Percentiles rank a stretch among this genome's conserved stretches.
These are phyloP conservation scores for Schizophyllum amplum DNA, from an alignment of 1,284 basidiomycete species.

Conservation along the genomic window DNA sequence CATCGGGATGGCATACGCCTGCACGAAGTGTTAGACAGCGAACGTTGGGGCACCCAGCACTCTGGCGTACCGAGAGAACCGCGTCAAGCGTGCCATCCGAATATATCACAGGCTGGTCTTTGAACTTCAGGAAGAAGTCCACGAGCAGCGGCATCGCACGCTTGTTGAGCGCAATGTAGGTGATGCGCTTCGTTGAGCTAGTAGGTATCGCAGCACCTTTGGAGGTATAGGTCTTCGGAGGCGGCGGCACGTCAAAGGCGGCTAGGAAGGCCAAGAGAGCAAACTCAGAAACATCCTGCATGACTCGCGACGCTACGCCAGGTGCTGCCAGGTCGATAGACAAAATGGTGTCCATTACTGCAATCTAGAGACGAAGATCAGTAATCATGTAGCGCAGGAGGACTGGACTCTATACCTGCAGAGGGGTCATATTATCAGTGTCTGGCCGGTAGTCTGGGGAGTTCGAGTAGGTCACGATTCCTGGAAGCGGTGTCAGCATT, in stretches of 20 bases:
- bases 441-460: conserved; percentile 87
- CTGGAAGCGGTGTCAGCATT: conserved; percentile 25
- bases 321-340: conserved; percentile 56
- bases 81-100: conserved; percentile 77
- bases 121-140: conserved; percentile 62
- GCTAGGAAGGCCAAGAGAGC: conserved; percentile 79
- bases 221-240: conserved; percentile 4
- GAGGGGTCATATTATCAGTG: conserved; percentile 74
- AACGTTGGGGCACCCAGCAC: neutral
- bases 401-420: conserved; percentile 48
- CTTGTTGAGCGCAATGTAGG: conserved; percentile 84
- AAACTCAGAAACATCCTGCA: conserved; percentile 82
- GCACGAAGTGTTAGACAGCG: conserved; percentile 1
- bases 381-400: neutral
- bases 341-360: conserved; percentile 63
- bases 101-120: conserved; percentile 57
- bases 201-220: conserved; percentile 17
- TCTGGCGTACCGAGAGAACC: conserved; percentile 66
- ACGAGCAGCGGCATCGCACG: conserved; percentile 80
- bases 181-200: conserved; percentile 51
- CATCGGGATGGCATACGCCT: conserved; percentile 87
- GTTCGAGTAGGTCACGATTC: conserved; percentile 70
- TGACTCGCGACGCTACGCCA: conserved; percentile 63
- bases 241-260: conserved; percentile 47
- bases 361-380: conserved; percentile 36